phyloP scores from a whole-genome alignment of 257 asterid genomes.

The Solanum raphanifolium region DNA sequence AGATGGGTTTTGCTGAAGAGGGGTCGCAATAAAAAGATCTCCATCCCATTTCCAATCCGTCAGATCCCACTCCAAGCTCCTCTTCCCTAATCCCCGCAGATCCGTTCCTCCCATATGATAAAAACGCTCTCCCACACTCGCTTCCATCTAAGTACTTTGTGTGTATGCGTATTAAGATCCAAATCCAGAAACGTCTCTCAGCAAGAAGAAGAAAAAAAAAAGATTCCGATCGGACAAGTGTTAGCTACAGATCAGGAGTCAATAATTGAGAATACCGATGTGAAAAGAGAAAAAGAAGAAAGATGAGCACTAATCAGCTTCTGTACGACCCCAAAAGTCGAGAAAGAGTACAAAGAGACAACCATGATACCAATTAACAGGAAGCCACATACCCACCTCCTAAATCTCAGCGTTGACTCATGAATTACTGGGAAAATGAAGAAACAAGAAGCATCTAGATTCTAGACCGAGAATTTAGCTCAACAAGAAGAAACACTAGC shows the following conservation, averaged over 20 bases:
- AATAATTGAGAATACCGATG: neutral
- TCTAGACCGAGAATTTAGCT: neutral
- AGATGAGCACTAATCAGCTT: constrained; percentile 9
- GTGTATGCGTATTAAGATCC: neutral
- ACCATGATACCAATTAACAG: constrained; percentile 20
- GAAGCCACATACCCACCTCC: constrained; percentile 12
- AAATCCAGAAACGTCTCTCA: neutral
- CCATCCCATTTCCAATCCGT: constrained; percentile 77
- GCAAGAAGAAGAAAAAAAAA: neutral
- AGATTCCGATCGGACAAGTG: neutral
- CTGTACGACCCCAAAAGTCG: constrained; percentile 20
- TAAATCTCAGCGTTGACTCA: neutral
- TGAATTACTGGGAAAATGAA: neutral
- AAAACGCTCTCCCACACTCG: constrained; percentile 25
- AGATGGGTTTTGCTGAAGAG: constrained; percentile 20
- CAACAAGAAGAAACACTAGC: neutral
- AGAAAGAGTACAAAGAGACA: constrained; percentile 7
- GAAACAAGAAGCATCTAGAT: neutral
- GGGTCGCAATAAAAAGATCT: constrained; percentile 59
- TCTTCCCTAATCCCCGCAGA: constrained; percentile 25
- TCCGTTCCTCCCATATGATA: constrained; percentile 31
- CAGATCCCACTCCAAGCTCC: constrained; percentile 65
- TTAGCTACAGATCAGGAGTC: constrained; percentile 11
- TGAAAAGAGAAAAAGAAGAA: neutral
- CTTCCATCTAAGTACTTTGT: constrained; percentile 24